A percentile compares a stretch with the other conserved stretches of the same genome.
phyloP scores from a whole-genome alignment of 2,329 filamentous ascomycete genomes.

The Neofusicoccum cordaticola region DNA sequence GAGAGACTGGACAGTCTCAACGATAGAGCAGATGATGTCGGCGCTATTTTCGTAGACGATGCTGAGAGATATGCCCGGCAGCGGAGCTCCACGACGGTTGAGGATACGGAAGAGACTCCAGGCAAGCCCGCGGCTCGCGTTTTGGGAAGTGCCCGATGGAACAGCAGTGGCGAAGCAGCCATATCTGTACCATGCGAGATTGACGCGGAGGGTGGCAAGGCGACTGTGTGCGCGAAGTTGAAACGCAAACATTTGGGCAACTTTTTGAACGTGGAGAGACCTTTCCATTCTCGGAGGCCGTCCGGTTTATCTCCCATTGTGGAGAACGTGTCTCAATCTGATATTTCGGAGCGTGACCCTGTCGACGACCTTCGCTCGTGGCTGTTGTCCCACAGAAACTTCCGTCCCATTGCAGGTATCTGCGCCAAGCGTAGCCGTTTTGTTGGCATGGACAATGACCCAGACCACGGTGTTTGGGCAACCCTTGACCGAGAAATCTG shows the following conservation, averaged over 20 bases:
- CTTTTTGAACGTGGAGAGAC: constrained; percentile 36
- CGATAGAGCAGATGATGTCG: constrained; percentile 34
- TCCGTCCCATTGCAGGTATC: constrained; percentile 47
- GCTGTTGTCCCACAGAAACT: constrained; percentile 43
- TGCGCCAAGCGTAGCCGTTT: constrained; percentile 49
- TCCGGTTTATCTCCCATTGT: constrained; percentile 22
- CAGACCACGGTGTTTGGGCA: constrained; percentile 45
- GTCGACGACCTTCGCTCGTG: constrained; percentile 38
- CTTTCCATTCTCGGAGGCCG: constrained; percentile 21
- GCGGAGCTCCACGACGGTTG: constrained; percentile 45
- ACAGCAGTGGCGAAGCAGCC: constrained; percentile 31
- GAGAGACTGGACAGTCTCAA: constrained; percentile 26
- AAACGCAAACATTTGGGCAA: constrained; percentile 41
- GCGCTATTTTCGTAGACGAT: constrained; percentile 48
- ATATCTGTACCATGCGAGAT: constrained; percentile 24
- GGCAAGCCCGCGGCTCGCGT: constrained; percentile 32
- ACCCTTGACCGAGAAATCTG: constrained; percentile 48
- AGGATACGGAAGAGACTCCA: constrained; percentile 36
- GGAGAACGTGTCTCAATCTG: constrained; percentile 22
- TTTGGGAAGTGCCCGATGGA: constrained; percentile 35
- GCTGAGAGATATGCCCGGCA: constrained; percentile 45
- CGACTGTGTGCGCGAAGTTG: constrained; percentile 28
- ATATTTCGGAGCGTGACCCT: constrained; percentile 16
- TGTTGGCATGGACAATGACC: constrained; percentile 45
- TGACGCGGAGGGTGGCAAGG: constrained; percentile 22